Evolutionary conservation across 768 basidiomycete genomes (phyloP), one percentile per base, ranked within the genome.

Genomic region (Russula brevipes): DNA sequence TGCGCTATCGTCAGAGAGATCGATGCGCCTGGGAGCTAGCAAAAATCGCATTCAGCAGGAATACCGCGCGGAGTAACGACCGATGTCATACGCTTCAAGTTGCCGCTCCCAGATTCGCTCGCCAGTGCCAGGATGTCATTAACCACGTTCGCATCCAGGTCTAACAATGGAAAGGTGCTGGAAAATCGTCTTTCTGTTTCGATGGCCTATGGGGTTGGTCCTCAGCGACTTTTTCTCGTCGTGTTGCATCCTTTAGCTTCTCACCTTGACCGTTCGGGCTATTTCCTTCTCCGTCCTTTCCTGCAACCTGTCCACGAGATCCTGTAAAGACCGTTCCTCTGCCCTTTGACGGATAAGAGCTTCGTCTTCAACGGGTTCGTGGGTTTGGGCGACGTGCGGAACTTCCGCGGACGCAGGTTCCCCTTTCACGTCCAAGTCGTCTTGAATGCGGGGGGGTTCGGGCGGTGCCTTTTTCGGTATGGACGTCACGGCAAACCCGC

Each of bases 261-360:
- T 24, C 68, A 88, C 95, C 85, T 90, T 91, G 66, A 89, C 64
- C 10, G 82, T 76, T 61, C 86, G 81, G 5, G 78, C 74, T 60
- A 95, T 84, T 69, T 97, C 96, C 72, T 86, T 94, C 73, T 96
- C 91, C 5, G 83, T 89, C 71, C 86, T 94, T 19, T 95, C 92
- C 70, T 96, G 92, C 53, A 88, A 77, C 69, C 84, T 87, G 66
- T 96, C 93, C 1, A 96, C 83, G 52, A 93, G 70, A 51, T 73
- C 75, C 75, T 94, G 93, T 55, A 93, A 76, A 36, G 79, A 77
- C 61, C 77, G 79, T 57, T 87, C 83, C 70, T 82, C 82, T 11
- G 73, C 76, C 56, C 76, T 79, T 55, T 76, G 76, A 17, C 72
- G 69, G 61, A 74, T 73, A 51, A 73, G 72, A 24, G 72, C 75